These are phyloP conservation scores for Penicillium sp. DNA, from an alignment of 2,329 filamentous ascomycete genomes.

Conservation along the genomic window DNA sequence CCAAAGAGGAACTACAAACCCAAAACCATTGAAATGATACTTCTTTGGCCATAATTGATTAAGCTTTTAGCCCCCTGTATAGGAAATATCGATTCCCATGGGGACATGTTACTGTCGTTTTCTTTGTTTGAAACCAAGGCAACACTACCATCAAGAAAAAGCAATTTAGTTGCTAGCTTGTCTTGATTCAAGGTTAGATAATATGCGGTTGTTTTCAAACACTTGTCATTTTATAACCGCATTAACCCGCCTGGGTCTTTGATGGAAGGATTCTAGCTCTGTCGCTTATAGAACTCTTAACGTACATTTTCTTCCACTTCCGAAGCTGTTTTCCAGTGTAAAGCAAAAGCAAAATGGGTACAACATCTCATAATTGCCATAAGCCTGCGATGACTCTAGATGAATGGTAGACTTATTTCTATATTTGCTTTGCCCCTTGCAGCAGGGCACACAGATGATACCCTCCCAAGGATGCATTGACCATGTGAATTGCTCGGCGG, in stretches of 20 bases:
- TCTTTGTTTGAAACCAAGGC: not conserved
- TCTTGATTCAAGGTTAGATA: not conserved
- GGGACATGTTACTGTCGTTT: not conserved
- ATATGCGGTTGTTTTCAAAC: not conserved
- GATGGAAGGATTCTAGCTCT: not conserved
- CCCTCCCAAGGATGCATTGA: not conserved
- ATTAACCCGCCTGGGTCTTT: not conserved
- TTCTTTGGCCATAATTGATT: not conserved
- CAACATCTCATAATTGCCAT: not conserved
- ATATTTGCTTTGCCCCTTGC: constrained; percentile 1
- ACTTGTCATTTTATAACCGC: not conserved
- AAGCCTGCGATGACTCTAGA: not conserved
- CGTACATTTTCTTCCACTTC: not conserved
- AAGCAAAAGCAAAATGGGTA: not conserved
- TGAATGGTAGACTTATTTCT: not conserved
- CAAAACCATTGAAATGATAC: not conserved
- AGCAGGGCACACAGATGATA: not conserved
- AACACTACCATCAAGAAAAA: not conserved
- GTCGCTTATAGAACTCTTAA: not conserved
- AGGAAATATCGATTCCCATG: not conserved
- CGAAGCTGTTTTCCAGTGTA: not conserved
- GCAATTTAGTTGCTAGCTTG: not conserved
- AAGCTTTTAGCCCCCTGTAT: not conserved
- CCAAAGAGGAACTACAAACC: not conserved
- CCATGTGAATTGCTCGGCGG: not conserved